Evolutionary conservation across 106 monocot genomes (phyloP).

Genomic region (Acorus gramineus): DNA sequence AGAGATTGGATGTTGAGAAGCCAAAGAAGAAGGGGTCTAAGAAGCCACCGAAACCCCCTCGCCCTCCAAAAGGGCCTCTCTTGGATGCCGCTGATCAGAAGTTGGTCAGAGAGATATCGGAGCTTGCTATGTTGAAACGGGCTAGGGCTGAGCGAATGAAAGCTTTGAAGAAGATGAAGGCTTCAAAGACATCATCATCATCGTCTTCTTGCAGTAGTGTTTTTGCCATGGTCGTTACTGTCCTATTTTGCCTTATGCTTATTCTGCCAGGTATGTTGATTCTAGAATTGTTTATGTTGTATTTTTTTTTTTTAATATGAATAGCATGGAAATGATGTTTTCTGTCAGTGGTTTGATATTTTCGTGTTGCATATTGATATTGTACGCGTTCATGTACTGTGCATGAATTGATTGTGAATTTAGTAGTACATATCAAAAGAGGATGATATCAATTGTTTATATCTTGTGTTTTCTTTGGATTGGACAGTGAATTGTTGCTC

Average conservation of each 20-base stretch:
- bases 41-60: slow-evolving; percentile 35
- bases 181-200: slow-evolving; percentile 11
- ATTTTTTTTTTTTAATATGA: background rate
- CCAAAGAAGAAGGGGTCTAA: slow-evolving; percentile 19
- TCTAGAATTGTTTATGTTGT: background rate
- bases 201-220: slow-evolving; percentile 18
- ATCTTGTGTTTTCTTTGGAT: no score
- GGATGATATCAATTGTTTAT: no score
- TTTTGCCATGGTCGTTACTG: slow-evolving; percentile 25
- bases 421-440: no score
- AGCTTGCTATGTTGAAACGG: slow-evolving; percentile 27
- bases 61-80: slow-evolving; percentile 14
- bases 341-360: no score
- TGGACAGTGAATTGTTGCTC: no score
- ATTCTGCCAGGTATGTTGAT: slow-evolving; percentile 30
- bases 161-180: slow-evolving; percentile 25
- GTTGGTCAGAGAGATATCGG: slow-evolving; percentile 23
- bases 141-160: slow-evolving; percentile 36
- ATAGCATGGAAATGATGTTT: no score
- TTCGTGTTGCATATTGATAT: no score
- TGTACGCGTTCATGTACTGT: no score
- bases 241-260: slow-evolving; percentile 30
- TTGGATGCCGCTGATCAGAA: slow-evolving; percentile 30
- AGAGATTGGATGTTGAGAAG: slow-evolving; percentile 12
- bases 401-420: no score